Base-by-base conservation (phyloP, 2,329 filamentous ascomycete species). In the Diaporthe sp. region DNA sequence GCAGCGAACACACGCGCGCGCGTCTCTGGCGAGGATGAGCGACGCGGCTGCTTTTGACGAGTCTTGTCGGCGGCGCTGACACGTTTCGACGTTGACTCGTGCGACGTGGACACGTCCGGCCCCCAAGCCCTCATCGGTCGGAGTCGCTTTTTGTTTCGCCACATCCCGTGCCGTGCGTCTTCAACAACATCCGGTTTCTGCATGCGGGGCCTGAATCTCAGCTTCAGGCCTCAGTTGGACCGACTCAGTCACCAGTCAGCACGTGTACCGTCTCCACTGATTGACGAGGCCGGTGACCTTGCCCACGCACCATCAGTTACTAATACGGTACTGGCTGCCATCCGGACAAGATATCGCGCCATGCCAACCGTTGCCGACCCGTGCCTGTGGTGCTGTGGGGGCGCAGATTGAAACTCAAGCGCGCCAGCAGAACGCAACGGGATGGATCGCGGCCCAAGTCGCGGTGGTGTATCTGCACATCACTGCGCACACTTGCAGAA, bases 201-300 rank as follows among this genome's bases (percentile, higher is more conserved):
- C 34, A 55, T 63, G 71, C 71, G 71, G 71, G 65, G 47, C 58
- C 71, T 65, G 47, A 57, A 55, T 70, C 31, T 73, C 58, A 31
- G 47, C 47, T 51, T 60, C 44, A 53, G 20, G 47, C 58, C 51
- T 63, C 44, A 31, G 25, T 13, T 28, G 34, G 47, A 44, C 49
- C 58, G 31, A 65, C 58, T 73, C 71, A 65, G 44, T 73, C 71
- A 73, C n/a, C 61, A 49, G 51, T 39, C 47, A 61, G 71, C 58
- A 73, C 71, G 71, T 65, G 71, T 73, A 65, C 49, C 60, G 47
- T 73, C 71, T 49, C 71, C 58, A 63, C 71, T 73, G 71, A 73
- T 73, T 65, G 71, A 65, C 71, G 71, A 55, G 44, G 37, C 31
- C 60, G 71, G 63, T 65, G 71, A 55, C 58, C 49, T 73, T 37